Evolutionary conservation across 352 stramenopile species (phyloP).

Genomic region (Albugo candida): DNA sequence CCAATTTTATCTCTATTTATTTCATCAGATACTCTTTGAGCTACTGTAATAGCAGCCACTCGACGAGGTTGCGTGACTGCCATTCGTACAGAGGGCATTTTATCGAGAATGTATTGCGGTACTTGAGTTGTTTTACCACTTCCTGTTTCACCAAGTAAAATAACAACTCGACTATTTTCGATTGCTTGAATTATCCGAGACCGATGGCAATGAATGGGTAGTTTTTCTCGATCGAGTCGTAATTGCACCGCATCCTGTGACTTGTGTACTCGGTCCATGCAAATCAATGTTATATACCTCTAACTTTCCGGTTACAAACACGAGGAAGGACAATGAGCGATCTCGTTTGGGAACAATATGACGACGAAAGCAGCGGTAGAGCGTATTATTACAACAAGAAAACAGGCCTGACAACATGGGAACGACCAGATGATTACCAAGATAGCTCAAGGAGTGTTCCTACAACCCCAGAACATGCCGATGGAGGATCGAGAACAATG

Average conservation of each 20-base stretch:
- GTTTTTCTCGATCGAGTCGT: conserved; percentile 15
- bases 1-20: conserved; percentile 24
- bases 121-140: conserved; percentile 85
- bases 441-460: background rate
- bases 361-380: conserved; percentile 36
- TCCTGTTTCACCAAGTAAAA: conserved; percentile 79
- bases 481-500: conserved; percentile 7
- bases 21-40: conserved; percentile 61
- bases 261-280: no score
- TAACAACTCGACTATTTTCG: conserved; percentile 47
- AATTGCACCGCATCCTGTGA: no score
- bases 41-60: conserved; percentile 67
- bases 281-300: no score
- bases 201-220: conserved; percentile 61
- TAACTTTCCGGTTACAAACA: background rate
- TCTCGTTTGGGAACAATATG: conserved; percentile 39
- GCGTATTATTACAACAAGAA: conserved; percentile 58
- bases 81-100: conserved; percentile 17
- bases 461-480: background rate
- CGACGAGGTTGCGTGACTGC: conserved; percentile 69
- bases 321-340: background rate
- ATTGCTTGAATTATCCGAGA: conserved; percentile 43
- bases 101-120: conserved; percentile 72
- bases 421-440: conserved; percentile 5
- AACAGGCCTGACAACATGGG: conserved; percentile 60